phyloP scores from a whole-genome alignment of 2,329 filamentous ascomycete genomes.

The Aspergillus latus region DNA sequence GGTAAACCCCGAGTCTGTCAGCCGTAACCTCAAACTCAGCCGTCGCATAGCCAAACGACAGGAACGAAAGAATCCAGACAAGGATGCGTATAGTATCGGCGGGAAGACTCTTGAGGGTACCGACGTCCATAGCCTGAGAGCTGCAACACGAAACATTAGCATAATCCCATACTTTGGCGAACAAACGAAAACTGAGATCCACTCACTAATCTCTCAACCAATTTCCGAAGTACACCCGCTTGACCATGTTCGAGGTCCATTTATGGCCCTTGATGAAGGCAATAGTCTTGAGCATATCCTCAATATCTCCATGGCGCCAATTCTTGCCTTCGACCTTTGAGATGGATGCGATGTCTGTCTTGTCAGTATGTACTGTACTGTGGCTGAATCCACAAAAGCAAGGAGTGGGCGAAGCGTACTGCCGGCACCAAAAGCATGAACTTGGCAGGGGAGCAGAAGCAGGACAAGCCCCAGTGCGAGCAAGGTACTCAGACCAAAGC shows the following conservation, averaged over 20 bases:
- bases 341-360: slow-evolving; percentile 49
- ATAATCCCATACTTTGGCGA: background rate
- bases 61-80: slow-evolving; percentile 78
- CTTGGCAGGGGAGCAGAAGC: slow-evolving; percentile 39
- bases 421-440: slow-evolving; percentile 47
- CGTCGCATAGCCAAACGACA: slow-evolving; percentile 82
- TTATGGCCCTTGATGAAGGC: slow-evolving; percentile 78
- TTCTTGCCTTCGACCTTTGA: slow-evolving; percentile 53
- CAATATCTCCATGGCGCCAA: slow-evolving; percentile 65
- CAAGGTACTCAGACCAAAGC: slow-evolving; percentile 32
- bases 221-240: slow-evolving; percentile 80
- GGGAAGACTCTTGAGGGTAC: slow-evolving; percentile 74
- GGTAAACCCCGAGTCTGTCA: slow-evolving; percentile 75
- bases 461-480: slow-evolving; percentile 39
- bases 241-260: slow-evolving; percentile 77
- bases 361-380: slow-evolving; percentile 8
- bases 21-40: slow-evolving; percentile 81
- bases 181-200: background rate
- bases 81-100: slow-evolving; percentile 75
- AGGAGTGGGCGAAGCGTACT: slow-evolving; percentile 32
- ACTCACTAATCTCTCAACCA: slow-evolving; percentile 75
- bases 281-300: slow-evolving; percentile 76
- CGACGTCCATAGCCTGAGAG: slow-evolving; percentile 78
- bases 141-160: slow-evolving; percentile 23
- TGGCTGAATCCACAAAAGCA: background rate